A percentile compares a stretch with the other conserved stretches of the same genome.
phyloP scores from a whole-genome alignment of 805 yeast species.

The Monosporozyma aerobia region DNA sequence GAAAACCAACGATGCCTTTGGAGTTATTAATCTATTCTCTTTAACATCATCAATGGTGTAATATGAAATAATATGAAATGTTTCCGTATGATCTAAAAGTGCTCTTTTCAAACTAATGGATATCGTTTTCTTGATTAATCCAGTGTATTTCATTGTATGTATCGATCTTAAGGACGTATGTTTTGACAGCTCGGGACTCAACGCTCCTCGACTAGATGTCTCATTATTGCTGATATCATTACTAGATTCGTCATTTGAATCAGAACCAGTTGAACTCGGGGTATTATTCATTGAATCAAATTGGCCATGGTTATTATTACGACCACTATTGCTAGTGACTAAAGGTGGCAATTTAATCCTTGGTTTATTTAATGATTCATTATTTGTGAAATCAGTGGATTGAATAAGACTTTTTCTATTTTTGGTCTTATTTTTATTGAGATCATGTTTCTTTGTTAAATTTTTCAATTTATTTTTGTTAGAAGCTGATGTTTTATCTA shows the following conservation, averaged over 20 bases:
- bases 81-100: slow-evolving; percentile 31
- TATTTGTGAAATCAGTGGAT: background rate
- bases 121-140: slow-evolving; percentile 76
- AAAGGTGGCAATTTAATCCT: slow-evolving; percentile 11
- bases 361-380: slow-evolving; percentile 2
- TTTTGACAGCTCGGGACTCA: background rate
- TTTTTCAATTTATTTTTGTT: background rate
- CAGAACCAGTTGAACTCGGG: background rate
- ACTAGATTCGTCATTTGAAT: background rate
- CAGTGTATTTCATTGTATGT: slow-evolving; percentile 30
- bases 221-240: background rate
- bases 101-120: slow-evolving; percentile 43
- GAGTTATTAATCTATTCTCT: slow-evolving; percentile 45
- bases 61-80: slow-evolving; percentile 63
- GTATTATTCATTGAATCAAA: slow-evolving; percentile 20
- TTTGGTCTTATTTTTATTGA: slow-evolving; percentile 27
- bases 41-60: slow-evolving; percentile 69
- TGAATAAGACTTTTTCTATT: background rate
- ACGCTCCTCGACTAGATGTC: background rate
- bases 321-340: background rate
- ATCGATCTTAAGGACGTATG: slow-evolving; percentile 5
- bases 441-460: background rate
- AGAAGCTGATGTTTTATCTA: slow-evolving; percentile 6
- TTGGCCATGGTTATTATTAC: background rate
- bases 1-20: slow-evolving; percentile 44